phyloP scores from a whole-genome alignment of 1,284 basidiomycete species.

The Tilletia horrida region DNA sequence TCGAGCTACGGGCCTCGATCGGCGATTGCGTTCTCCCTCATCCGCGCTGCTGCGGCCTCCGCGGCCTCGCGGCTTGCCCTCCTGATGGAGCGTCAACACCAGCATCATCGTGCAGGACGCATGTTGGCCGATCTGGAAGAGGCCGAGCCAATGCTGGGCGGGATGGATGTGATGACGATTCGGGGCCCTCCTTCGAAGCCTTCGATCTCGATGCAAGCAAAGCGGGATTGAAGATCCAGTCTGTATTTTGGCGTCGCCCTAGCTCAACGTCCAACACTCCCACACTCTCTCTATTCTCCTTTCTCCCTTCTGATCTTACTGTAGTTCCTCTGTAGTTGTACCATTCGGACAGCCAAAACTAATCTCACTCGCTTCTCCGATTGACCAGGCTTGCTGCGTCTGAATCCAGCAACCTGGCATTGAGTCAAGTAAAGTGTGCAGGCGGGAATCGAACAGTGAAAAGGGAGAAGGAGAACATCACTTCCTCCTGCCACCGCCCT shows the following conservation, averaged over 20 bases:
- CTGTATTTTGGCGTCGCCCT: neutral
- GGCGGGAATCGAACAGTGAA: no score
- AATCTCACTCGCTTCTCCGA: neutral
- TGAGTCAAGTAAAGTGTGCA: no score
- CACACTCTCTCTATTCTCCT: no score
- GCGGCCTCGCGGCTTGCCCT: neutral
- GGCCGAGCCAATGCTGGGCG: slow-evolving; percentile 2
- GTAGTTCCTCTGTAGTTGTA: no score
- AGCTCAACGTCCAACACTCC: no score
- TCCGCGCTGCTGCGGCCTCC: slow-evolving; percentile 1
- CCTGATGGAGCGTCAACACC: neutral
- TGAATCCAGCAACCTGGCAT: no score
- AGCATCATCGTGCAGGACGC: neutral
- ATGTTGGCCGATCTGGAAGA: slow-evolving; percentile 7
- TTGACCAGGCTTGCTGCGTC: no score
- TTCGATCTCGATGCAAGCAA: neutral
- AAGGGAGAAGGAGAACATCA: no score
- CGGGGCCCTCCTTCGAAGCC: neutral
- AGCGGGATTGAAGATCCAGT: slow-evolving; percentile 5
- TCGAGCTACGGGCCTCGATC: neutral
- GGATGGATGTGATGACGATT: neutral
- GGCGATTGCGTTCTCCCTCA: neutral
- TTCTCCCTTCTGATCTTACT: no score
- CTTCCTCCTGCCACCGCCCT: slow-evolving; percentile 18
- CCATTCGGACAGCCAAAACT: neutral